Percentiles rank a stretch among this genome's conserved stretches.
Conservation (phyloP, 129 eudicot genomes). For the Lactuca sativa region DNA sequence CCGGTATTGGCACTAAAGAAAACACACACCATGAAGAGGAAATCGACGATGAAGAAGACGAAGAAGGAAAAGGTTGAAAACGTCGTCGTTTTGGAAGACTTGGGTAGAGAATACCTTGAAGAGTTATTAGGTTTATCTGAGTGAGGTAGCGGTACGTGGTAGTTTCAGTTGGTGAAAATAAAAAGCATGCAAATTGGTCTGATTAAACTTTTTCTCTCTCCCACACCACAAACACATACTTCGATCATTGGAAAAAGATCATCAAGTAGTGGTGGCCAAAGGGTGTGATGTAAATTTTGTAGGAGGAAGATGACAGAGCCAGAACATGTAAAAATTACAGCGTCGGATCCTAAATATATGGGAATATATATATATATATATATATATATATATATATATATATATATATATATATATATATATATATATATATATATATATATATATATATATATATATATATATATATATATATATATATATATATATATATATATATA, state of each 20-base stretch:
- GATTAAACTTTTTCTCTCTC: background rate
- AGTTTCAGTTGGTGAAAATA: slow-evolving; percentile 13
- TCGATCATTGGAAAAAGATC: background rate
- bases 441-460: too few relatives aligned
- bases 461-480: too few relatives aligned
- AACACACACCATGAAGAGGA: slow-evolving; percentile 34
- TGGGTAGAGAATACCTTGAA: slow-evolving; percentile 44
- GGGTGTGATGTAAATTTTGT: background rate
- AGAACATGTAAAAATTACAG: background rate
- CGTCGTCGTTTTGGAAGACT: slow-evolving; percentile 41
- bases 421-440: too few relatives aligned
- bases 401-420: too few relatives aligned
- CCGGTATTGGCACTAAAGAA: slow-evolving; percentile 43
- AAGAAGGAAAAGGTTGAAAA: slow-evolving; percentile 23
- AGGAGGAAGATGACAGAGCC: background rate
- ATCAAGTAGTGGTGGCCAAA: background rate
- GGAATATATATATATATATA: too few relatives aligned
- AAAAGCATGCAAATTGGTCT: background rate
- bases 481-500: too few relatives aligned
- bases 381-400: too few relatives aligned
- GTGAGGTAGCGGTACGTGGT: slow-evolving; percentile 25
- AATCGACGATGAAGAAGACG: slow-evolving; percentile 15
- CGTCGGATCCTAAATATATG: background rate
- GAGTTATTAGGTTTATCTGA: slow-evolving; percentile 34
- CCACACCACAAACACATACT: background rate